Conservation (phyloP, 768 basidiomycete genomes). For the Russula lepida region DNA sequence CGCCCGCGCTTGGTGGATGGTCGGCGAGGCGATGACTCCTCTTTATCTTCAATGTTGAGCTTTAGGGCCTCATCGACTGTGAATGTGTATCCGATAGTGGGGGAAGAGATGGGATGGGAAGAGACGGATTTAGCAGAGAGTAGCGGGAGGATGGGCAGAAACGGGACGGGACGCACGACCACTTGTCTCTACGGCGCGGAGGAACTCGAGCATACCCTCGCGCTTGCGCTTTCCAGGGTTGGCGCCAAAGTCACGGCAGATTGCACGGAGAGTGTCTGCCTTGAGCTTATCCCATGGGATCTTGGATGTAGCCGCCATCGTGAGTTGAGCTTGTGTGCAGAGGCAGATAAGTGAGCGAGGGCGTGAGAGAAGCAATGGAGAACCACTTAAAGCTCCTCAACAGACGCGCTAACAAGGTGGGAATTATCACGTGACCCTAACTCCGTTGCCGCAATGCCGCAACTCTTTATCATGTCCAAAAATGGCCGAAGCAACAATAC, state of each 20-base stretch:
- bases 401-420: neutral
- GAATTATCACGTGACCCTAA: conserved; percentile 2
- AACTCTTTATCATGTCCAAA: no score
- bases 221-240: conserved; percentile 17
- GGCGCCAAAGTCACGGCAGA: conserved; percentile 24
- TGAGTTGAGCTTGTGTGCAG: neutral
- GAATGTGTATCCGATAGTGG: neutral
- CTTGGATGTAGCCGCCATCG: conserved; percentile 11
- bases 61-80: conserved; percentile 20
- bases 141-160: neutral
- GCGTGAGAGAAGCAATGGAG: conserved; percentile 3
- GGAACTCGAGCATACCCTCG: conserved; percentile 22
- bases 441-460: no score
- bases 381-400: neutral
- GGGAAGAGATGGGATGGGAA: neutral
- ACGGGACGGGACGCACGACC: conserved; percentile 20
- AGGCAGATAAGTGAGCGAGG: conserved; percentile 1
- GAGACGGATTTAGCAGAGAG: neutral
- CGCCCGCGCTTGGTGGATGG: conserved; percentile 16
- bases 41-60: conserved; percentile 18
- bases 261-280: conserved; percentile 23
- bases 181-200: conserved; percentile 21
- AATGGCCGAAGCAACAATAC: no score
- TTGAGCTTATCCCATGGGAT: conserved; percentile 25
- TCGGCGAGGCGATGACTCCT: conserved; percentile 15